Conservation (phyloP, 352 stramenopile genomes). For the Globisporangium paroecandrum region DNA sequence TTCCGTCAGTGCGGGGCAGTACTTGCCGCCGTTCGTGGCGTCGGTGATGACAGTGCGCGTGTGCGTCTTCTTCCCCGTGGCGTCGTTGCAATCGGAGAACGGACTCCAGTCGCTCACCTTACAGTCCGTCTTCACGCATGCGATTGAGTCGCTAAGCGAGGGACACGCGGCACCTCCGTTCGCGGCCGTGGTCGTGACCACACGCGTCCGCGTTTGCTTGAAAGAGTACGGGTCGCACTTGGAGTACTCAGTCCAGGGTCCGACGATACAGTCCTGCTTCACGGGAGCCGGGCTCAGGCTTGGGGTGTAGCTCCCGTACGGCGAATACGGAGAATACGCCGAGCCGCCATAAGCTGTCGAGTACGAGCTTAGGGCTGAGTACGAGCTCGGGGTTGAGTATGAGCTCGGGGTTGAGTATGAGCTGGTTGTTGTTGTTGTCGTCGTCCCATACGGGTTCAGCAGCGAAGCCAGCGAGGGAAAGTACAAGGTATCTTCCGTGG, state of each 20-base stretch:
- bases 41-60: slow-evolving; percentile 41
- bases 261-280: slow-evolving; percentile 31
- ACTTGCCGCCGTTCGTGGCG: slow-evolving; percentile 28
- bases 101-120: slow-evolving; percentile 30
- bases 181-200: slow-evolving; percentile 22
- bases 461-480: neutral
- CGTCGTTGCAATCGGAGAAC: slow-evolving; percentile 34
- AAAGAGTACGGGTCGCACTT: slow-evolving; percentile 26
- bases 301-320: slow-evolving; percentile 2
- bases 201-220: slow-evolving; percentile 34
- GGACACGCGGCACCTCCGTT: slow-evolving; percentile 30
- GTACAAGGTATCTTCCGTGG: slow-evolving; percentile 7
- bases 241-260: slow-evolving; percentile 28
- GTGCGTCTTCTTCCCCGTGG: slow-evolving; percentile 35
- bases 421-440: neutral
- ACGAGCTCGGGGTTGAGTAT: no score
- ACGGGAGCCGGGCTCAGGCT: neutral
- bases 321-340: neutral
- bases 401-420: neutral
- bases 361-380: neutral
- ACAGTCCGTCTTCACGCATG: slow-evolving; percentile 27
- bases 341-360: neutral
- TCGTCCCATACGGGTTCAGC: neutral
- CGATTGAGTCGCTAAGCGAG: slow-evolving; percentile 22
- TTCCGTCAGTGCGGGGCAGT: slow-evolving; percentile 29